A percentile compares a stretch with the other conserved stretches of the same genome.
Conservation (phyloP, 2,329 filamentous ascomycete genomes). For the Amauroascus verrucosus region DNA sequence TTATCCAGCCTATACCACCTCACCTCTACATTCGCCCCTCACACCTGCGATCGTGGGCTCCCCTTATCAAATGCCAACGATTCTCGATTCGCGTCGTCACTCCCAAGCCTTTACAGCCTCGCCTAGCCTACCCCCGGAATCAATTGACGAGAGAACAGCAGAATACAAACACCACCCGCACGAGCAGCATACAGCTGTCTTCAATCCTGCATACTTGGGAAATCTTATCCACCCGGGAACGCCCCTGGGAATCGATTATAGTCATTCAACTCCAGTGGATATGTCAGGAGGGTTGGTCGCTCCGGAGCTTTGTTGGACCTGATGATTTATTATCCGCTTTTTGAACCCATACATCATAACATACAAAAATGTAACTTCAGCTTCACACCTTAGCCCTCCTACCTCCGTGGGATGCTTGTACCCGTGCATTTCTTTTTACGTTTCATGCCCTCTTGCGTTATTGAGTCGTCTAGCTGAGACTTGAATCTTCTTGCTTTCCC, state of each 20-base stretch:
- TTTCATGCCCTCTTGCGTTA: not conserved
- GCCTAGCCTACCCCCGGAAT: constrained; percentile 28
- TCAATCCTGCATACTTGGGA: constrained; percentile 29
- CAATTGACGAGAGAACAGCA: constrained; percentile 24
- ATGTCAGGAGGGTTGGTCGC: constrained; percentile 26
- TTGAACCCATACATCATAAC: not conserved
- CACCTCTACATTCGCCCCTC: constrained; percentile 33
- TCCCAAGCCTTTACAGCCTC: constrained; percentile 30
- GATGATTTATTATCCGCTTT: constrained; percentile 13
- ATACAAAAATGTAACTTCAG: not conserved
- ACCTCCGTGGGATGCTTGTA: not conserved
- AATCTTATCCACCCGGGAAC: constrained; percentile 27
- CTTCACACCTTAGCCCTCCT: not conserved
- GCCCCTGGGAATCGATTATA: constrained; percentile 22
- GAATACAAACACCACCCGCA: constrained; percentile 26
- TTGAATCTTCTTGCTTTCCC: constrained; percentile 6
- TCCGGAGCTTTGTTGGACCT: constrained; percentile 31
- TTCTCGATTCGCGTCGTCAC: constrained; percentile 27
- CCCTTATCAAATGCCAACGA: constrained; percentile 27
- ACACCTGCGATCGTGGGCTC: constrained; percentile 30
- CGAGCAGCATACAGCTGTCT: constrained; percentile 28
- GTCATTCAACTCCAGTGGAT: constrained; percentile 26
- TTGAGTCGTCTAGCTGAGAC: constrained; percentile 9
- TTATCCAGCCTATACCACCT: constrained; percentile 32
- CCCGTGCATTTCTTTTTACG: not conserved